Evolutionary conservation across 495 filamentous ascomycete species (phyloP).

Genomic region (Xanthoparmelia taractica): DNA sequence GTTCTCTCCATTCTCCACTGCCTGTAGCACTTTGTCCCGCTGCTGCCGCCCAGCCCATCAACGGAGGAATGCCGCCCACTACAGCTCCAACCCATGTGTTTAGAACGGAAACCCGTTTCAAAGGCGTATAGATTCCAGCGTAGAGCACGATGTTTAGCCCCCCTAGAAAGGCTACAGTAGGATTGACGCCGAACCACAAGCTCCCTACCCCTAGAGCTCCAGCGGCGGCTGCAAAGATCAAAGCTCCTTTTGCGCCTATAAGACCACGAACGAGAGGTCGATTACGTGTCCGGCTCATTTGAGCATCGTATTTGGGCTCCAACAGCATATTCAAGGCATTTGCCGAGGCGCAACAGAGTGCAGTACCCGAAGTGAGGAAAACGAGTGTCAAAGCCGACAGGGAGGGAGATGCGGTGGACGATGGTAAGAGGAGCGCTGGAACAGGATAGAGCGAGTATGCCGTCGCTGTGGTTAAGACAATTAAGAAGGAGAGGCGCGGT

Average conservation of each 20-base stretch:
- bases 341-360: constrained; percentile 75
- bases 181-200: constrained; percentile 86
- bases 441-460: constrained; percentile 91
- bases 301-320: constrained; percentile 81
- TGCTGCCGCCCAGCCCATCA: constrained; percentile 97
- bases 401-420: constrained; percentile 66
- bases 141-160: constrained; percentile 81
- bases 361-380: constrained; percentile 84
- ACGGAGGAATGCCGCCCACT: constrained; percentile 84
- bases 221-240: constrained; percentile 67
- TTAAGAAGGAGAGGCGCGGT: constrained; percentile 83
- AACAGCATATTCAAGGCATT: constrained; percentile 97
- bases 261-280: constrained; percentile 81
- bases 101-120: constrained; percentile 77
- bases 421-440: constrained; percentile 57
- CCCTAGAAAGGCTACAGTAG: constrained; percentile 80
- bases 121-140: constrained; percentile 82
- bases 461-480: constrained; percentile 84
- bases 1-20: constrained; percentile 64
- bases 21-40: constrained; percentile 78
- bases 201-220: constrained; percentile 57
- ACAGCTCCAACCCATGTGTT: constrained; percentile 96
- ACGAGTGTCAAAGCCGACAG: constrained; percentile 83
- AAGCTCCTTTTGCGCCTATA: constrained; percentile 63
- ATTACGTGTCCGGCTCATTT: constrained; percentile 86